A percentile compares a stretch with the other conserved stretches of the same genome.
phyloP scores from a whole-genome alignment of 148 eudicot species.

The Polygonum aviculare region DNA sequence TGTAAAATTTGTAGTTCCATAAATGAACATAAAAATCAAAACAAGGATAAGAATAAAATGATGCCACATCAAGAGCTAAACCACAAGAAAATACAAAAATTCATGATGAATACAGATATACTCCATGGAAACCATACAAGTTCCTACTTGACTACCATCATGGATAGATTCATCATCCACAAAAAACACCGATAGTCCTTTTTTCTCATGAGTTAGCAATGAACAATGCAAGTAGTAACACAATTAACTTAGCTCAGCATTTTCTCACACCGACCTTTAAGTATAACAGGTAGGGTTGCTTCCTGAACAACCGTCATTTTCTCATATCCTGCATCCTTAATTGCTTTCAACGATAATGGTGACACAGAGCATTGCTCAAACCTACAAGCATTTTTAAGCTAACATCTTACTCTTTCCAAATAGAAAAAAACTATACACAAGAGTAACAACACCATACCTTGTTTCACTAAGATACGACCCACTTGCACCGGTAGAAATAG shows the following conservation, averaged over 20 bases:
- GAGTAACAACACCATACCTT: slow-evolving; percentile 31
- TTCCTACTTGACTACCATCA: not conserved
- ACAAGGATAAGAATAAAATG: not conserved
- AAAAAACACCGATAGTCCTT: not conserved
- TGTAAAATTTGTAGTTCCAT: not conserved
- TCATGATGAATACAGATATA: not conserved
- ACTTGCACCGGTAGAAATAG: slow-evolving; percentile 23
- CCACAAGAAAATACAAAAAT: not conserved
- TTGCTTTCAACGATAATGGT: slow-evolving; percentile 62
- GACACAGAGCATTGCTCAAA: slow-evolving; percentile 90
- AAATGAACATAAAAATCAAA: not conserved
- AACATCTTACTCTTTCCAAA: not conserved
- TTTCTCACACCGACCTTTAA: slow-evolving; percentile 43
- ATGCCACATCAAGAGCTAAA: not conserved
- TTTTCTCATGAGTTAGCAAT: too few relatives aligned
- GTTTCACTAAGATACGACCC: slow-evolving; percentile 73
- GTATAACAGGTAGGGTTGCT: slow-evolving; percentile 90
- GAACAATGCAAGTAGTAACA: not conserved
- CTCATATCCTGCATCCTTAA: slow-evolving; percentile 87
- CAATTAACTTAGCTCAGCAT: not conserved
- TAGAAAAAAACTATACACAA: not conserved
- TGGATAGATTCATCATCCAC: not conserved
- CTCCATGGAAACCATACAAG: not conserved
- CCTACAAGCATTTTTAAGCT: slow-evolving; percentile 31
- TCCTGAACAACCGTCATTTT: slow-evolving; percentile 94